Conservation (phyloP, 352 stramenopile genomes). For the Globisporangium solare region DNA sequence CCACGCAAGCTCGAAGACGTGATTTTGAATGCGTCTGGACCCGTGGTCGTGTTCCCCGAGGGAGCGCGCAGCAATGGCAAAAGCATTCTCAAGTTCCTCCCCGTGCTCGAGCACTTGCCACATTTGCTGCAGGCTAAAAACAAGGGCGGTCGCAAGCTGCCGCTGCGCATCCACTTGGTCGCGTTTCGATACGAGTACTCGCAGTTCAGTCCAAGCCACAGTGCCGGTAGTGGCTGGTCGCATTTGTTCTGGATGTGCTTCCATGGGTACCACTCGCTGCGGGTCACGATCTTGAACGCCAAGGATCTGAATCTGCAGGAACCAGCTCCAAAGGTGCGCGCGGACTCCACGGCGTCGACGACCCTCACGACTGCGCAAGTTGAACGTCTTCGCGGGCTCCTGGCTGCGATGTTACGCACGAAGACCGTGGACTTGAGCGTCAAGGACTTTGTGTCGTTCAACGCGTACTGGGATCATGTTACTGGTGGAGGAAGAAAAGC, state of each 20-base stretch:
- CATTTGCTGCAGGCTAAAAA: constrained; percentile 20
- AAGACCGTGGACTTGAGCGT: constrained; percentile 68
- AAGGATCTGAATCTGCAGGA: constrained; percentile 57
- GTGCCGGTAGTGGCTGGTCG: constrained; percentile 42
- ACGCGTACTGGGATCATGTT: constrained; percentile 80
- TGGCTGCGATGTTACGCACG: constrained; percentile 76
- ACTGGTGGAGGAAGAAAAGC: constrained; percentile 58
- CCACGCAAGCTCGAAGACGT: constrained; percentile 67
- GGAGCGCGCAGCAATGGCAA: constrained; percentile 79
- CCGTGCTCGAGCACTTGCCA: constrained; percentile 58
- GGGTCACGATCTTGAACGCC: constrained; percentile 53
- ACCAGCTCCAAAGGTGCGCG: constrained; percentile 23
- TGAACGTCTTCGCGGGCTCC: constrained; percentile 52
- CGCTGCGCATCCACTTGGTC: constrained; percentile 57
- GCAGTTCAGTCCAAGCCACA: constrained; percentile 72
- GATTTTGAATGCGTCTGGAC: constrained; percentile 45
- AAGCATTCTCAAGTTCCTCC: constrained; percentile 62
- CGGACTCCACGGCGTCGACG: constrained; percentile 20
- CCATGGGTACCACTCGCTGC: constrained; percentile 63
- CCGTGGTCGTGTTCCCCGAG: constrained; percentile 73
- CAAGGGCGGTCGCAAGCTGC: constrained; percentile 12
- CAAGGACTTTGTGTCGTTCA: constrained; percentile 77
- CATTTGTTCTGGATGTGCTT: constrained; percentile 69
- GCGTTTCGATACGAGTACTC: constrained; percentile 80
- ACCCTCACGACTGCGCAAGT: constrained; percentile 49